Evolutionary conservation across 352 stramenopile species (phyloP).

Genomic region (Phytopythium vexans): DNA sequence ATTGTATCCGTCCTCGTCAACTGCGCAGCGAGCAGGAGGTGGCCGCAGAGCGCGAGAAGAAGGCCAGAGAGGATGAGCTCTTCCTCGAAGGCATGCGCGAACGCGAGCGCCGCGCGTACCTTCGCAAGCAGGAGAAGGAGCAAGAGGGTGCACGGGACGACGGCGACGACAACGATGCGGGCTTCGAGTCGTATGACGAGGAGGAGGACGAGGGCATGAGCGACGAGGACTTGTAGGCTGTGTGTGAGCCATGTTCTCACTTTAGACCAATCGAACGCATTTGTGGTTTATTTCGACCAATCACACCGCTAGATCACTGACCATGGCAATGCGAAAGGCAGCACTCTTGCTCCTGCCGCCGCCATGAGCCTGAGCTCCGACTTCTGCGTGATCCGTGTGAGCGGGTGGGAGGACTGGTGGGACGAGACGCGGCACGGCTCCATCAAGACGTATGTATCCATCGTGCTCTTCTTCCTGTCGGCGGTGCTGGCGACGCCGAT

Average conservation of each 20-base stretch:
- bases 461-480: conserved; percentile 79
- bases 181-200: conserved; percentile 50
- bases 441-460: conserved; percentile 59
- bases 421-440: conserved; percentile 37
- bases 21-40: conserved; percentile 49
- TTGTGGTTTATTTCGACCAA: conserved; percentile 15
- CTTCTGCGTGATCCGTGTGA: conserved; percentile 47
- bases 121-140: conserved; percentile 69
- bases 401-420: conserved; percentile 61
- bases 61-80: conserved; percentile 47
- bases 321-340: background rate
- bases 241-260: conserved; percentile 7
- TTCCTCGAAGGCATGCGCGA: conserved; percentile 70
- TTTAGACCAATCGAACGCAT: conserved; percentile 25
- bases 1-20: background rate
- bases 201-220: conserved; percentile 54
- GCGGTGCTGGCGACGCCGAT: conserved; percentile 67
- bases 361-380: conserved; percentile 17
- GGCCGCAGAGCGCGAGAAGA: conserved; percentile 34
- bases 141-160: conserved; percentile 32
- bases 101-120: conserved; percentile 65
- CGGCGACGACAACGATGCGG: conserved; percentile 21
- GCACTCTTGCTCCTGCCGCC: background rate
- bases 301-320: conserved; percentile 1
- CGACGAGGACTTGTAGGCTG: conserved; percentile 16